Evolutionary conservation across 2,329 filamentous ascomycete genomes (phyloP), one percentile per base, ranked within the genome.

Genomic region (Trichoderma sp.): DNA sequence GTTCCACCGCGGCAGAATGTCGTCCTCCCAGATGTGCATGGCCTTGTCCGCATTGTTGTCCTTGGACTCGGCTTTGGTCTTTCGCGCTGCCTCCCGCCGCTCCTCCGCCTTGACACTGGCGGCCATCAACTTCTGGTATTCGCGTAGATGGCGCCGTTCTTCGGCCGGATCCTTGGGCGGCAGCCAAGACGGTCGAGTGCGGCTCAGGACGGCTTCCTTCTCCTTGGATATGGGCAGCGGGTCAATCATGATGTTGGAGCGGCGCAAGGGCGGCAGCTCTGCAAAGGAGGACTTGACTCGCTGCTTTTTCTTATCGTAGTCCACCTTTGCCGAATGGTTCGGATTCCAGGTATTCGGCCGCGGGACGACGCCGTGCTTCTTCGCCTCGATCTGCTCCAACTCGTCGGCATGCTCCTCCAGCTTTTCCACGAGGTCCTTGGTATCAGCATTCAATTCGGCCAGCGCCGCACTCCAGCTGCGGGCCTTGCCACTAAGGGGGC

Each of bases 161-260:
- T 99, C 95, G 62, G 90, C 90, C 2, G 92, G 93, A 69, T 95
- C 88, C 78, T 95, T 95, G 1, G 91, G 91, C 0, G 92, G 91
- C 2, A 95, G 80, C 92, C 92, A 95, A 1, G 90, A 93, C 0
- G 91, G 91, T 44, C 91, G 83, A 2, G 91, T 95, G 19, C 92
- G 84, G 26, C 90, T 92, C 24, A 95, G 81, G 2, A 93, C 90
- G 3, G 91, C 91, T 72, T 94, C 90, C 75, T 95, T 95, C 77
- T 95, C 91, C 75, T 91, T 93, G 52, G 91, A 94, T 30, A 93
- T 87, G 17, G 91, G 91, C 43, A 95, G 80, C 3, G 91, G 91
- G 71, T 95, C 91, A 67, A 94, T 92, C 85, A 94, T 91, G 69
- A 92, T 89, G 71, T 93, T 90, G 48, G 87, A 88, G 70, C 88